Evolutionary conservation across 2,329 filamentous ascomycete species (phyloP), one percentile per base, ranked within the genome.

Genomic region (Cytospora mali): DNA sequence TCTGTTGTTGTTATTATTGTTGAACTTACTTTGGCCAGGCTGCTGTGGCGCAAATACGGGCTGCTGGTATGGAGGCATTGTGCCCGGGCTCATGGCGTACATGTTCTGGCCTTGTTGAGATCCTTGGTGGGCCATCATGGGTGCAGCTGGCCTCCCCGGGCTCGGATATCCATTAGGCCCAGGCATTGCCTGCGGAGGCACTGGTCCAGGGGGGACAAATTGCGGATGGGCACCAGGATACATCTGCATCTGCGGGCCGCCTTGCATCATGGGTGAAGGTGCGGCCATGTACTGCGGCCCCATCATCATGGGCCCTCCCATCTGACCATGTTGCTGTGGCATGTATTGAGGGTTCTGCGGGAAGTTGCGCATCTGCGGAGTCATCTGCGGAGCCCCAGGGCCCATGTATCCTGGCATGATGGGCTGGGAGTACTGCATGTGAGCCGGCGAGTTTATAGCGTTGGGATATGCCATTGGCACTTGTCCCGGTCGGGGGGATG

Each of bases 41-140:
- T 90, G 90, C 68, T 90, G 90, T 33, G 86, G 85, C 64, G 82
- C 80, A 75, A 89, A 93, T 58, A 87, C 85, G 42, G 90, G 89
- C 72, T 92, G 90, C 71, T 88, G 89, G 71, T 89, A 91, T 29
- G 58, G 62, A 72, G 89, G 89, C 75, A 88, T 83, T 18, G 58
- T 61, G 58, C 82, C 88, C 50, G 89, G 89, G 70, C 88, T 90
- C 88, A 93, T 91, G 67, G 85, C 90, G 80, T 84, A 93, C 77
- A 81, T 86, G 70, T 79, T 87, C 73, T 96, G 92, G 48, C 93
- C 93, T 74, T 96, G 93, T 71, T 97, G 94, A 29, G 93, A 97
- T 61, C 92, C 92, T 77, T 97, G 92, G 68, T 93, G 93, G 71
- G 89, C 91, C 94, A 98, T 98, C 88, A 96, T 92, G 2, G 92